These are phyloP conservation scores for Trichocladium uniseriatum DNA, from an alignment of 495 filamentous ascomycete species.

Conservation along the genomic window DNA sequence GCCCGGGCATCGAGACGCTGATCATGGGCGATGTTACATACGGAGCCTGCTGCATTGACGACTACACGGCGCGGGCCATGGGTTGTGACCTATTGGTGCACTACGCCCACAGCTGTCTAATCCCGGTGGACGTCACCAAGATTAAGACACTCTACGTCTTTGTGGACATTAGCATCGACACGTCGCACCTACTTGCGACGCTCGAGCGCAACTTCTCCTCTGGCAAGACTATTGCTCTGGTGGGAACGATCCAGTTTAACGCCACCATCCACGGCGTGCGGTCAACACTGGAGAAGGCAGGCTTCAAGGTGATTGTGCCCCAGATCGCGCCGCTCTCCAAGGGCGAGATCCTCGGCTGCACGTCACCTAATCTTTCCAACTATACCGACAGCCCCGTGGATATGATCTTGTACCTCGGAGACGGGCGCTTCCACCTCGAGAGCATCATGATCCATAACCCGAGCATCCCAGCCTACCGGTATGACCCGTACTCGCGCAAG, in stretches of 20 bases:
- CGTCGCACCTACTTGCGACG: slow-evolving; percentile 71
- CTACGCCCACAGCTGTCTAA: slow-evolving; percentile 93
- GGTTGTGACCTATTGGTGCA: slow-evolving; percentile 94
- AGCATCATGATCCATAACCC: slow-evolving; percentile 99
- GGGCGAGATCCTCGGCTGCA: slow-evolving; percentile 94
- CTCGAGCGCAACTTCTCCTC: slow-evolving; percentile 80
- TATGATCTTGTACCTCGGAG: slow-evolving; percentile 83
- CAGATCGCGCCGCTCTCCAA: slow-evolving; percentile 88
- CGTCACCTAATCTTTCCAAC: slow-evolving; percentile 62
- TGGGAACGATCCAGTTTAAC: slow-evolving; percentile 99
- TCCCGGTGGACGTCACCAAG: slow-evolving; percentile 88
- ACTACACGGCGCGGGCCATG: slow-evolving; percentile 90
- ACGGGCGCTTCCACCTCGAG: slow-evolving; percentile 95
- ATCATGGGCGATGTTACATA: slow-evolving; percentile 99
- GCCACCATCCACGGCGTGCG: slow-evolving; percentile 80
- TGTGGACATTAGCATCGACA: slow-evolving; percentile 94
- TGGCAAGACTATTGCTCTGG: slow-evolving; percentile 79
- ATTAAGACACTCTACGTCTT: slow-evolving; percentile 98
- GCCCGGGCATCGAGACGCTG: slow-evolving; percentile 76
- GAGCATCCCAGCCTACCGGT: slow-evolving; percentile 78
- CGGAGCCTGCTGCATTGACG: slow-evolving; percentile 97
- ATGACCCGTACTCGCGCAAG: slow-evolving; percentile 90
- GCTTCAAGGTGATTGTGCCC: slow-evolving; percentile 75
- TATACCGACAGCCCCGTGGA: slow-evolving; percentile 49
- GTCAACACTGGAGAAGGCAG: slow-evolving; percentile 63